Conservation (phyloP, 1,284 basidiomycete genomes). For the Chiua sp. region DNA sequence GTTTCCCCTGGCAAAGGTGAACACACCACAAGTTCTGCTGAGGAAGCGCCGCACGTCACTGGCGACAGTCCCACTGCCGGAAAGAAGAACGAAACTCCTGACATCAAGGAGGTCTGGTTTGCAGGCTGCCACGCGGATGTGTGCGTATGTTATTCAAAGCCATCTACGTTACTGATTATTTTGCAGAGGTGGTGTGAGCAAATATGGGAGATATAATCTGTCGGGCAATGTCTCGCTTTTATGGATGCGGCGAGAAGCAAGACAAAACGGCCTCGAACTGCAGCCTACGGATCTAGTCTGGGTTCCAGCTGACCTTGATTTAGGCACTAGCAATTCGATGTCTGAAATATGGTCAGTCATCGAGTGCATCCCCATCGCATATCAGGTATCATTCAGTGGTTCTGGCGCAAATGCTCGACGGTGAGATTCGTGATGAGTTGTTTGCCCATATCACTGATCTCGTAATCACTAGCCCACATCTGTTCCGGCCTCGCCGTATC, state of each 20-base stretch:
- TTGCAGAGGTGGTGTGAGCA: slow-evolving; percentile 28
- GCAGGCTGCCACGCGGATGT: slow-evolving; percentile 40
- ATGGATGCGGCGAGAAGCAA: slow-evolving; percentile 36
- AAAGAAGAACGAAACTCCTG: background rate
- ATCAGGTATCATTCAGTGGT: slow-evolving; percentile 27
- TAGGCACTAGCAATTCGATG: slow-evolving; percentile 26
- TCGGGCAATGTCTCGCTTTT: slow-evolving; percentile 30
- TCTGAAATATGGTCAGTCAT: slow-evolving; percentile 20
- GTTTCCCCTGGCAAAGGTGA: background rate
- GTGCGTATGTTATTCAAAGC: slow-evolving; percentile 17
- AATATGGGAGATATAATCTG: slow-evolving; percentile 11
- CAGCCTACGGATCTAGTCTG: slow-evolving; percentile 29
- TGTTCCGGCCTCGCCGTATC: slow-evolving; percentile 26
- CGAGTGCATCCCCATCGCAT: slow-evolving; percentile 34
- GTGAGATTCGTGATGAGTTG: slow-evolving; percentile 8
- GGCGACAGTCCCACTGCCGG: background rate
- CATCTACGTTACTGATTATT: background rate
- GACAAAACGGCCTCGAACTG: slow-evolving; percentile 24
- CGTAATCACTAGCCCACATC: slow-evolving; percentile 19
- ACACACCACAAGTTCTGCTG: too few relatives aligned
- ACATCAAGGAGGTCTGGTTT: slow-evolving; percentile 35
- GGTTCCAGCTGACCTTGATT: slow-evolving; percentile 30
- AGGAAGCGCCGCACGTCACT: too few relatives aligned
- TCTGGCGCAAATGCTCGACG: slow-evolving; percentile 9
- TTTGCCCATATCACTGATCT: slow-evolving; percentile 3